Evolutionary conservation across 768 basidiomycete genomes (phyloP).

Genomic region (Amanita phalloides): DNA sequence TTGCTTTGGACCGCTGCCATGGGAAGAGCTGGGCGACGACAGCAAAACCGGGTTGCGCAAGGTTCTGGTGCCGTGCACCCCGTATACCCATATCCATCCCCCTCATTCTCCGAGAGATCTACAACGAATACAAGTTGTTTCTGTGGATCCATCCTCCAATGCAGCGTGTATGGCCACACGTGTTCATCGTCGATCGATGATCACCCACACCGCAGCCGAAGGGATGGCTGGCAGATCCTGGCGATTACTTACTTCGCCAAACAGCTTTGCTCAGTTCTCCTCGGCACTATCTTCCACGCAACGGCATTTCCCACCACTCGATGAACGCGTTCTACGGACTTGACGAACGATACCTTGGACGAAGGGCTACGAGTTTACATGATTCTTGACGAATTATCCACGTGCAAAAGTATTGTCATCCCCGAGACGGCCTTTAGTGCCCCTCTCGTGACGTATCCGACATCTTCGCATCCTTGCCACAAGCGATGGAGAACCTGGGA

Average conservation of each 20-base stretch:
- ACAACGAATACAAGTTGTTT: conserved; percentile 17
- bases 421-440: neutral
- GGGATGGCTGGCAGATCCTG: conserved; percentile 21
- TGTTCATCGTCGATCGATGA: conserved; percentile 35
- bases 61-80: conserved; percentile 8
- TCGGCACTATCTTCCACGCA: neutral
- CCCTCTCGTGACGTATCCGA: neutral
- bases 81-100: neutral
- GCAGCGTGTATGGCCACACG: conserved; percentile 21
- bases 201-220: conserved; percentile 14
- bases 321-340: conserved; percentile 6
- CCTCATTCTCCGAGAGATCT: conserved; percentile 9
- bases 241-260: conserved; percentile 14
- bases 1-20: conserved; percentile 1
- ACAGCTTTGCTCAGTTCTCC: neutral
- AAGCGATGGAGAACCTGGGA: conserved; percentile 1
- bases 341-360: conserved; percentile 16
- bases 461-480: neutral
- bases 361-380: conserved; percentile 18
- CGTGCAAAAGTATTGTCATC: neutral
- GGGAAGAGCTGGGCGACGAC: neutral
- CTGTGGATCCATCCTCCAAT: conserved; percentile 10
- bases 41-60: neutral
- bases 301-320: neutral
- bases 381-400: conserved; percentile 29